Evolutionary conservation across 2,329 filamentous ascomycete species (phyloP), one percentile per base, ranked within the genome.

Genomic region (Davidsoniella virescens): DNA sequence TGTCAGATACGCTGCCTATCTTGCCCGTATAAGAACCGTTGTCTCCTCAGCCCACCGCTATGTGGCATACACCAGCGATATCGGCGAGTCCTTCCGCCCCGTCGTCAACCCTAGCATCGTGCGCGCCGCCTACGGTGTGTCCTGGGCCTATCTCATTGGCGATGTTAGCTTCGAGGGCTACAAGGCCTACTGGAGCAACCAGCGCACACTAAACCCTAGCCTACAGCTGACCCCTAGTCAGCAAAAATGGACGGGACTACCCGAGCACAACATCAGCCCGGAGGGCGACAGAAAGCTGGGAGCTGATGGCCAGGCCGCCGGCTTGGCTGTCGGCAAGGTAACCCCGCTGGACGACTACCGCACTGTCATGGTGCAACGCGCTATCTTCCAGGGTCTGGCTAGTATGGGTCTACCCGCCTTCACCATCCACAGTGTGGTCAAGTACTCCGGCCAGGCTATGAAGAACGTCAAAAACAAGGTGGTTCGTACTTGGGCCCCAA

Each of bases 141-240:
- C 86, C 2, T 96, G 92, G 92, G 71, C 84, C 9, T 98, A 98
- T 61, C 76, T 98, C 18, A 65, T 87, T 12, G 90, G 92, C 45
- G 92, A 98, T 61, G 90, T 96, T 44, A 73, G 76, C 33, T 82
- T 95, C 61, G 92, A 98, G 65, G 90, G 92, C 5, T 96, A 94
- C 70, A 94, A 95, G 62, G 82, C 90, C 6, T 96, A 95, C 63
- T 75, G 84, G 64, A 78, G 84, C 51, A 96, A 98, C 62, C 84
- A 92, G 64, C 75, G 76, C 38, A 71, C 78, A 1, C 65, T 87
- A 18, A 76, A 88, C 57, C 86, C 87, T 0, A 70, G 80, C 8
- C 62, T 80, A 10, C 70, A 77, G 54, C 65, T 78, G 20, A 70
- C 70, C 2, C 62, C 67, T 6, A 65, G 64, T 12, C 67, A 73